Conservation (phyloP, 148 eudicot species). For the Rhododendron ferrugineum region DNA sequence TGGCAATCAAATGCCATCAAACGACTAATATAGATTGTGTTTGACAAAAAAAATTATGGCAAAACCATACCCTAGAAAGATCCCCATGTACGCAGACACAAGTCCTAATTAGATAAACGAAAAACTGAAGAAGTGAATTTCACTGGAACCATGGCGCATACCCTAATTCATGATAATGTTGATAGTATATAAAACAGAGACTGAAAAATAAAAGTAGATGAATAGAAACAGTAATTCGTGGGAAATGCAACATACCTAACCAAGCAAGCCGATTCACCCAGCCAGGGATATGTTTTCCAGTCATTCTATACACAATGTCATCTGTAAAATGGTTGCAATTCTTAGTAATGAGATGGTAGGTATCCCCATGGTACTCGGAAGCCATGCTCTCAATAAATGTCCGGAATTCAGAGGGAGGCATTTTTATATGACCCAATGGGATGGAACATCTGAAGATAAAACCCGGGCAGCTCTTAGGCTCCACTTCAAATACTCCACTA, state of each 20-base stretch:
- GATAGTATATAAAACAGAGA: not conserved
- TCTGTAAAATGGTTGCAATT: constrained; percentile 88
- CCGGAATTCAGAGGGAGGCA: constrained; percentile 64
- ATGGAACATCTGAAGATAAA: constrained; percentile 66
- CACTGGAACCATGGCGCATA: not conserved
- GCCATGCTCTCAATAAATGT: constrained; percentile 56
- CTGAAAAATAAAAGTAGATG: not conserved
- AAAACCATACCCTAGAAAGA: not conserved
- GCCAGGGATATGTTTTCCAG: constrained; percentile 69
- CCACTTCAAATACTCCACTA: constrained; percentile 88
- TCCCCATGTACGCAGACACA: not conserved
- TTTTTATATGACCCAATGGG: constrained; percentile 44
- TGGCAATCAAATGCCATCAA: not conserved
- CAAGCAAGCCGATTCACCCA: constrained; percentile 90
- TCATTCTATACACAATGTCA: constrained; percentile 52
- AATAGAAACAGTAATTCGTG: not conserved
- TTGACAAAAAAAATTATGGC: not conserved
- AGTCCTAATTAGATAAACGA: not conserved
- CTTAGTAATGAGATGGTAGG: constrained; percentile 76
- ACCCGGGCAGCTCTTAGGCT: constrained; percentile 79
- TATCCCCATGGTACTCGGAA: constrained; percentile 81
- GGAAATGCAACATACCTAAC: constrained; percentile 38
- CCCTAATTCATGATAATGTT: not conserved
- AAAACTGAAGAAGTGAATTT: not conserved
- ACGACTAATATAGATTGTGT: not conserved